Percentiles rank a stretch among this genome's conserved stretches.
Evolutionary conservation across 345 rosid species (phyloP).

Genomic region (Noccaea caerulescens): DNA sequence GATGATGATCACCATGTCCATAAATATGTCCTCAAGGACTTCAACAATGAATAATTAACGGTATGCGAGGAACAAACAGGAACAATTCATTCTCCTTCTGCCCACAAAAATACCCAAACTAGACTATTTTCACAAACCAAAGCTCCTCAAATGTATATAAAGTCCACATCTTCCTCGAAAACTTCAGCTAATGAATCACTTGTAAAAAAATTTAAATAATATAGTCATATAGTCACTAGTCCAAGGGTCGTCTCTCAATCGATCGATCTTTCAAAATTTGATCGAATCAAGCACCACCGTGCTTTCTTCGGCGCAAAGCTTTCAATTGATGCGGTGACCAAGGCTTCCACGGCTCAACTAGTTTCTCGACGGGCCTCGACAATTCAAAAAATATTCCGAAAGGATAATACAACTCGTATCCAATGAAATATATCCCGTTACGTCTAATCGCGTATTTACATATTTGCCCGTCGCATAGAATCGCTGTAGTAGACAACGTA

Average conservation of each 20-base stretch:
- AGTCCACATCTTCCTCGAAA: not conserved
- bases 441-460: conserved; percentile 36
- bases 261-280: not conserved
- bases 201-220: not conserved
- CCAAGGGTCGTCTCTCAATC: not conserved
- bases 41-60: too few relatives aligned
- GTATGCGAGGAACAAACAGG: too few relatives aligned
- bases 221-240: not conserved
- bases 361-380: conserved; percentile 37
- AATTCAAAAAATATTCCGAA: conserved; percentile 28
- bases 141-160: not conserved
- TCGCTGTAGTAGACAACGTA: conserved; percentile 37
- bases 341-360: conserved; percentile 40
- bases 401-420: conserved; percentile 42
- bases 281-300: conserved; percentile 1
- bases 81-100: too few relatives aligned
- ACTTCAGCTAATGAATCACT: not conserved
- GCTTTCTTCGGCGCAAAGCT: conserved; percentile 8
- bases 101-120: too few relatives aligned
- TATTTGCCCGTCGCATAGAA: conserved; percentile 25
- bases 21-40: too few relatives aligned
- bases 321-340: conserved; percentile 39
- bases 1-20: too few relatives aligned
- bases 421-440: conserved; percentile 41
- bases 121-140: not conserved